Evolutionary conservation across 257 asterid genomes (phyloP), one percentile per base, ranked within the genome.

Genomic region (Linderniella brevidens): DNA sequence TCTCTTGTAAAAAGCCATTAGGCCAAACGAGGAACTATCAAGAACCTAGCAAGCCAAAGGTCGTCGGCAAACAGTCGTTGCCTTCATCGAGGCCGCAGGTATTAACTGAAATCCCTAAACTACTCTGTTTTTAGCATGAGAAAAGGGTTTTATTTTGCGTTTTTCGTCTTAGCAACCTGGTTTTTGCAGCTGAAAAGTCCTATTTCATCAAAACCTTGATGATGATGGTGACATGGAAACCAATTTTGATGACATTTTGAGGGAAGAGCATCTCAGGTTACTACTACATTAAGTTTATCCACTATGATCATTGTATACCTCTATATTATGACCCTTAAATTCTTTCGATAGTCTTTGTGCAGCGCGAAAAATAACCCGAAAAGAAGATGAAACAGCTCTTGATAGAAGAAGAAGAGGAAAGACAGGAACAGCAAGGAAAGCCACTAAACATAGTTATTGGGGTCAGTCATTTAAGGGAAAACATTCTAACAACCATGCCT

Each of bases 181-280:
- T n/a, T 18, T 58, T 66, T 48, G 60, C 81, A 82, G 86, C 53
- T 63, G 55, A 75, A 46, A 43, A 69, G 68, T 37, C 68, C 70
- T 1, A 68, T 75, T 16, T n/a, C n/a, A n/a, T 59, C 73, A 13
- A 75, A 62, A 57, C 41, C 25, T 52, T 13, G 92, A 71, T 35
- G 92, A 80, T 62, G 86, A 43, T 59, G 70, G 85, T 55, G 75
- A 84, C 68, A 84, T 88, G 98, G 93, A 74, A 63, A 92, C 92
- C 43, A 62, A 58, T 64, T 88, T 76, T 62, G 75, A 78, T 14
- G 77, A 74, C 47, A 79, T 88, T 13, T 14, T 52, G 73, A 56
- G 32, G 69, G 98, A 88, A 64, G 96, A 88, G 68, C 61, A 50
- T 35, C 68, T 55, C 44, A 88, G 98, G 97, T 88, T 43, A n/a